phyloP scores from a whole-genome alignment of 306 rosid species.

The Malus asiatica region DNA sequence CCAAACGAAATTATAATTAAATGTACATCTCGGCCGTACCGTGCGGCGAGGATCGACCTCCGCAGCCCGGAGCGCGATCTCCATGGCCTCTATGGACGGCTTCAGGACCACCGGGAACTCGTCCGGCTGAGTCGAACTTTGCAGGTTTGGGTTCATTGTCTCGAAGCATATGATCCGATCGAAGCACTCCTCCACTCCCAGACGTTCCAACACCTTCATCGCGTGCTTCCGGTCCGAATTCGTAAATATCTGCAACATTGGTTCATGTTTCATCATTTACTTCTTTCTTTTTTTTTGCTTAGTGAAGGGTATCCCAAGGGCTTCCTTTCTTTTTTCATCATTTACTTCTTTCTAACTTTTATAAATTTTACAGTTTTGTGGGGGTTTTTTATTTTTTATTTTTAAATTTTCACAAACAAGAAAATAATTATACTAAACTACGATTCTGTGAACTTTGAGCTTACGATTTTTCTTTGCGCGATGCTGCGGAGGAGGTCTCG shows the following conservation, averaged over 20 bases:
- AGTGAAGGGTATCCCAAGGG: too few species aligned
- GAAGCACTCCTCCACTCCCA: slow-evolving; percentile 59
- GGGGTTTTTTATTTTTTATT: too few species aligned
- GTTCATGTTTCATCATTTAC: too few species aligned
- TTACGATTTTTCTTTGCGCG: slow-evolving; percentile 61
- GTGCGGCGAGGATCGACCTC: slow-evolving; percentile 64
- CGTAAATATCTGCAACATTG: slow-evolving; percentile 51
- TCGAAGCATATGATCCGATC: slow-evolving; percentile 78
- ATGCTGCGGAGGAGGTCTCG: slow-evolving; percentile 51
- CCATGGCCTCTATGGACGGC: slow-evolving; percentile 69
- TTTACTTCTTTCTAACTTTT: neutral
- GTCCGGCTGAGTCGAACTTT: slow-evolving; percentile 41
- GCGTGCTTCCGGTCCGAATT: slow-evolving; percentile 82
- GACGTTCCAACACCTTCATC: slow-evolving; percentile 37
- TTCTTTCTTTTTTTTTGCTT: neutral
- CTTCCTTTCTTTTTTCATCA: too few species aligned
- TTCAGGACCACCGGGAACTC: slow-evolving; percentile 70
- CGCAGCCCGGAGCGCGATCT: slow-evolving; percentile 42
- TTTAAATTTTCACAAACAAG: too few species aligned
- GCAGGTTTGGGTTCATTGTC: slow-evolving; percentile 76
- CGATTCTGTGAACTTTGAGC: neutral
- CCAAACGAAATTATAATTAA: neutral
- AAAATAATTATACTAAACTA: too few species aligned
- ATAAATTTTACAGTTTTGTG: neutral
- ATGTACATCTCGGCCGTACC: slow-evolving; percentile 18